Conservation (phyloP, 345 rosid genomes). For the Bruguiera gymnorhiza region DNA sequence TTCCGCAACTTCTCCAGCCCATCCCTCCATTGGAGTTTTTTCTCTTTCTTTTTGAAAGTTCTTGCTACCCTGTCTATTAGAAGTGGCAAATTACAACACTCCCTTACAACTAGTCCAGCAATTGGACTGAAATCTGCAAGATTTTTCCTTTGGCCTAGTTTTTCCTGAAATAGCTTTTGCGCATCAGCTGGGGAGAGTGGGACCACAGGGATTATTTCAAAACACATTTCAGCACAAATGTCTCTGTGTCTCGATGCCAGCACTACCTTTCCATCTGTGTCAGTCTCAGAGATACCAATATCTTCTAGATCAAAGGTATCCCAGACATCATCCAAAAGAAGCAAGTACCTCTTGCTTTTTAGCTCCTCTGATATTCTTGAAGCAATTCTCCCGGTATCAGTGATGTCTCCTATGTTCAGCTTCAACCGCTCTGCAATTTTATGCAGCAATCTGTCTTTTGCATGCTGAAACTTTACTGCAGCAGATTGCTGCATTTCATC, state of each 20-base stretch:
- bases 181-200: conserved; percentile 20
- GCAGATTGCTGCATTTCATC: background rate
- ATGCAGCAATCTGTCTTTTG: conserved; percentile 22
- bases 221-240: conserved; percentile 15
- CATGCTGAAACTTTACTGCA: too few relatives aligned
- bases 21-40: conserved; percentile 17
- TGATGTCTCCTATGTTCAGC: conserved; percentile 12
- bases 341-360: conserved; percentile 25
- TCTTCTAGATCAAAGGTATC: conserved; percentile 12
- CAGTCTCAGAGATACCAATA: conserved; percentile 20
- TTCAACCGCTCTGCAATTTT: conserved; percentile 21
- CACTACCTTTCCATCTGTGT: conserved; percentile 28
- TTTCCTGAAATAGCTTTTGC: conserved; percentile 30
- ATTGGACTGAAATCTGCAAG: conserved; percentile 15
- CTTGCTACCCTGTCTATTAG: conserved; percentile 26
- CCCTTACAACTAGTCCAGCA: conserved; percentile 14
- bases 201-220: conserved; percentile 19
- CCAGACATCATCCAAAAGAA: conserved; percentile 35
- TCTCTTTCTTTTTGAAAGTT: conserved; percentile 21
- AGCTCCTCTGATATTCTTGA: conserved; percentile 24
- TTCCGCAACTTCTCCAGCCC: conserved; percentile 9
- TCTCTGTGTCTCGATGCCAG: conserved; percentile 19
- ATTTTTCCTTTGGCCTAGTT: background rate
- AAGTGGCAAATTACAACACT: conserved; percentile 30
- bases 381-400: conserved; percentile 7